Percentiles rank a stretch among this genome's conserved stretches.
Conservation (phyloP, 2,329 filamentous ascomycete genomes). For the Trichoderma sp. region DNA sequence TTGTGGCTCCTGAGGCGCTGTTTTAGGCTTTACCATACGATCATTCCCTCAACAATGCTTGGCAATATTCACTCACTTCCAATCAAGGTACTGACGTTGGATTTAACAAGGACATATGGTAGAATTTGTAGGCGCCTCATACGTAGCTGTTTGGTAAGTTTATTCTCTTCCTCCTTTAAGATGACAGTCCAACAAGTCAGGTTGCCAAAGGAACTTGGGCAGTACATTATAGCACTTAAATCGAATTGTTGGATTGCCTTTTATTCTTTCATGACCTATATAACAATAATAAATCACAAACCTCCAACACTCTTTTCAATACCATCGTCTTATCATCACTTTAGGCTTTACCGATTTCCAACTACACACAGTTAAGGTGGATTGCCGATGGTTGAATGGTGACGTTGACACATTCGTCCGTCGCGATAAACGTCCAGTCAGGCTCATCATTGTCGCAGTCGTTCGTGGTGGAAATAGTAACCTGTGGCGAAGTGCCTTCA, state of each 20-base stretch:
- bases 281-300: background rate
- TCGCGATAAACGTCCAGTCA: background rate
- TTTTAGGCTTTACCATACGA: background rate
- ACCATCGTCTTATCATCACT: background rate
- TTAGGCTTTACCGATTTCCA: background rate
- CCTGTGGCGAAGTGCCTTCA: background rate
- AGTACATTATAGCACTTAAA: conserved; percentile 9
- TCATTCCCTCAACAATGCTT: background rate
- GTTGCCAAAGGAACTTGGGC: conserved; percentile 25
- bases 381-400: background rate
- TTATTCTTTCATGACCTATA: background rate
- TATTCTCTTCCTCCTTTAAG: background rate
- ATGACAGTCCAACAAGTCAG: conserved; percentile 23
- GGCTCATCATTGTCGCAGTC: background rate
- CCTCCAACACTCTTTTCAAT: background rate
- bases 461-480: background rate
- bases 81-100: background rate
- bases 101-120: no score
- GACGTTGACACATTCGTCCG: background rate
- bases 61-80: background rate
- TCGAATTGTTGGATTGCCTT: background rate
- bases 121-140: background rate
- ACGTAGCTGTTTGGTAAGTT: background rate
- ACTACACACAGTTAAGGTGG: background rate
- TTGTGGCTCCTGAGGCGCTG: background rate